Evolutionary conservation across 495 filamentous ascomycete species (phyloP).

Genomic region (Neurospora sp.): DNA sequence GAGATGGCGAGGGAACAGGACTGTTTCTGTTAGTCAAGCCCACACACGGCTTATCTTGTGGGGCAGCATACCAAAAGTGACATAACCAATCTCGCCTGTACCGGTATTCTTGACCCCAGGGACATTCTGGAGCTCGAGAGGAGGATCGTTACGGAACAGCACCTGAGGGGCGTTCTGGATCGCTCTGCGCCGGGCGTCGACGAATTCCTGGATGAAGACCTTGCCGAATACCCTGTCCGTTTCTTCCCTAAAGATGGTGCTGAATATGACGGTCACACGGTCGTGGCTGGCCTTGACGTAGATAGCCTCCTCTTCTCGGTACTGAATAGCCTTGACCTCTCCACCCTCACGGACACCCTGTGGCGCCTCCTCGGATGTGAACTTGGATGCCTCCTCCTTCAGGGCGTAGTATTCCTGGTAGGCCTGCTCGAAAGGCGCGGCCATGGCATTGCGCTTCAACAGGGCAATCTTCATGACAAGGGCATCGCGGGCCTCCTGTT

Average conservation of each 20-base stretch:
- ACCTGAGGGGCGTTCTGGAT: constrained; percentile 98
- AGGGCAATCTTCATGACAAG: constrained; percentile 77
- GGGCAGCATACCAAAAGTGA: constrained; percentile 74
- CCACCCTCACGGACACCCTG: constrained; percentile 80
- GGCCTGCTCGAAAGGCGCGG: constrained; percentile 90
- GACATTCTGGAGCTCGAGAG: constrained; percentile 78
- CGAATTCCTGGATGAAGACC: constrained; percentile 91
- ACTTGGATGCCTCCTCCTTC: constrained; percentile 78
- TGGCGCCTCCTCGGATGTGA: constrained; percentile 82
- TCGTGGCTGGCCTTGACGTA: constrained; percentile 97
- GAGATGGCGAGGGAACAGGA: constrained; percentile 91
- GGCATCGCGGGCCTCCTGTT: constrained; percentile 70
- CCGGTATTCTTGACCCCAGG: constrained; percentile 68
- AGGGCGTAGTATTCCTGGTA: constrained; percentile 86
- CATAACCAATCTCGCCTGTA: constrained; percentile 81
- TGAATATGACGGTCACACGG: constrained; percentile 97
- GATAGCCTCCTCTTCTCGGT: constrained; percentile 98
- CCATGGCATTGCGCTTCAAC: constrained; percentile 96
- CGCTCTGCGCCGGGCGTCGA: constrained; percentile 85
- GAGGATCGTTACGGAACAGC: constrained; percentile 90
- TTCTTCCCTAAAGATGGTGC: constrained; percentile 94
- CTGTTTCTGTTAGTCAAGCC: constrained; percentile 36
- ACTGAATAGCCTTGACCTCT: constrained; percentile 92
- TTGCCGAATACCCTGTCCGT: constrained; percentile 96
- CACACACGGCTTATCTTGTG: neutral